phyloP scores from a whole-genome alignment of 495 filamentous ascomycete genomes.

The Letharia columbiana region DNA sequence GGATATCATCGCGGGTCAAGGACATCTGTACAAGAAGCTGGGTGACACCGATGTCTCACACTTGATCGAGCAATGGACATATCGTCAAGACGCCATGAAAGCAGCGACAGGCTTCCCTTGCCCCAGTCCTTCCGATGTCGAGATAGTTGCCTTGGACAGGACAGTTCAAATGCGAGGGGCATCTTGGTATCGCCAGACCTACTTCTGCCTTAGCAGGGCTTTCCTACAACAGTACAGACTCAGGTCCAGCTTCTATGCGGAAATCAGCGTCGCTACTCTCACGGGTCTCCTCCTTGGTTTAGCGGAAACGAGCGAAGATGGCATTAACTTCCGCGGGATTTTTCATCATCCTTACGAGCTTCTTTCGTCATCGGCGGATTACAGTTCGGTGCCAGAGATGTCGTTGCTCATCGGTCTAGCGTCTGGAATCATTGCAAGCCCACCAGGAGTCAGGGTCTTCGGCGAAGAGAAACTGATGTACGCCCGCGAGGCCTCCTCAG shows the following conservation, averaged over 20 bases:
- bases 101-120: not conserved
- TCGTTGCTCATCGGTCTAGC: slow-evolving; percentile 43
- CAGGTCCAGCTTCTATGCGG: slow-evolving; percentile 40
- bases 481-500: slow-evolving; percentile 30
- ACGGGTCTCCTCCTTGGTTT: slow-evolving; percentile 48
- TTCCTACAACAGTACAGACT: slow-evolving; percentile 48
- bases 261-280: slow-evolving; percentile 42
- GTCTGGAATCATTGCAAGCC: slow-evolving; percentile 45
- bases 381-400: slow-evolving; percentile 39
- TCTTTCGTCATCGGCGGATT: slow-evolving; percentile 44
- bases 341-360: slow-evolving; percentile 41
- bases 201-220: slow-evolving; percentile 39
- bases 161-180: slow-evolving; percentile 41
- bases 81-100: slow-evolving; percentile 16
- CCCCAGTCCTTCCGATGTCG: slow-evolving; percentile 18
- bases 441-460: slow-evolving; percentile 47
- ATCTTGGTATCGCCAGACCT: slow-evolving; percentile 38
- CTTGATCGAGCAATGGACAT: slow-evolving; percentile 35
- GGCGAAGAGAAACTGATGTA: slow-evolving; percentile 47
- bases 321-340: slow-evolving; percentile 44
- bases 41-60: slow-evolving; percentile 38
- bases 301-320: slow-evolving; percentile 38
- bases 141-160: slow-evolving; percentile 24
- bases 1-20: slow-evolving; percentile 45
- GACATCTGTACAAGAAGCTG: slow-evolving; percentile 35